Base-by-base conservation (phyloP, 2,329 filamentous ascomycete genomes). In the Dactylellina drechsleri region DNA sequence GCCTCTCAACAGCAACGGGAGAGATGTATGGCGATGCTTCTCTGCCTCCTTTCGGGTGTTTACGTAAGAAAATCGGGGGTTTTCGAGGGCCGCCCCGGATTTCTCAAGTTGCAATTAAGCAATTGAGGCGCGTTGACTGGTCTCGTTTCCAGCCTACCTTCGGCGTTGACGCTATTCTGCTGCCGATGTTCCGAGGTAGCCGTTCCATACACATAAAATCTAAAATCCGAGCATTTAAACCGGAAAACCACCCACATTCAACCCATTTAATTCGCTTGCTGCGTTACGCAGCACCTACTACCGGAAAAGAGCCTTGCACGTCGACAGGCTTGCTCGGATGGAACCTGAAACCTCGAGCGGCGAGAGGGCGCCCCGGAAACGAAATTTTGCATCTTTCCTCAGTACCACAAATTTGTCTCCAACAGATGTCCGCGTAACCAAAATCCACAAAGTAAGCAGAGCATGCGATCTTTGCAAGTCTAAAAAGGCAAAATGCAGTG, bases 391-490 rank as follows among this genome's bases (percentile, higher is more conserved):
- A 61, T 36, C 65, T 68, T 61, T 68, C 18, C 13, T 49, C 23
- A 45, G 61, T 56, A 68, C 61, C 65, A 43, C 65, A 68, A 61
- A 61, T 49, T 20, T 8, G 7, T 60, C 65, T 2, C 20, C n/a
- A 47, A 10, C 16, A 2, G 65, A 68, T 10, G 49, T 4, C 36
- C 65, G 65, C 1, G 31, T 10, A 36, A 31, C 20, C 1, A 68
- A 68, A n/a, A 45, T 60, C 31, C 57, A 80, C 41, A 83, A 83
- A 76, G 81, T 82, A 4, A 82, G 79, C 59, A 78, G 81, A n/a
- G 82, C 82, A 4, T 83, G 82, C 65, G 82, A 83, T 68, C 78
- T 79, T 31, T 83, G 82, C 79, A 83, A 83, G 66, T 53, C 77
- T n/a, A 80, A 81, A 49, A 83, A 83, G 66, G 77, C 81, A 7